Conservation (phyloP, 2,329 filamentous ascomycete species). For the Ophiostoma pallidulum region DNA sequence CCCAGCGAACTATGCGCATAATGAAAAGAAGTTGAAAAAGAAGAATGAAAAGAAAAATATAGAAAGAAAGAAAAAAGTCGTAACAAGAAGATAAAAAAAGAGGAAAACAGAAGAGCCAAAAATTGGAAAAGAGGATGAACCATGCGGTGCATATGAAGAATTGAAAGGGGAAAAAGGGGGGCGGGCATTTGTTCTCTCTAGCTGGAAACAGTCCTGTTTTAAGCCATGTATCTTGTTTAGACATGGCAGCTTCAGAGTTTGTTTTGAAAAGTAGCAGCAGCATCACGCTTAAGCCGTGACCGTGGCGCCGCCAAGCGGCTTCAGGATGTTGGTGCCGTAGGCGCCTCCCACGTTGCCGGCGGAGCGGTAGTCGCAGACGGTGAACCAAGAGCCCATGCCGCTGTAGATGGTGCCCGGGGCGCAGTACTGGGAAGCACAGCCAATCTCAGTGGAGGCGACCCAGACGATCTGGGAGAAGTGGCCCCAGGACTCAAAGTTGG, state of each 20-base stretch:
- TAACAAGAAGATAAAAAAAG: conserved; percentile 2
- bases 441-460: conserved; percentile 51
- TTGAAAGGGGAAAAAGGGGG: conserved; percentile 7
- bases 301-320: conserved; percentile 28
- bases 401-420: conserved; percentile 36
- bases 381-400: conserved; percentile 55
- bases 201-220: not conserved
- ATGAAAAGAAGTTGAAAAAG: not conserved
- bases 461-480: conserved; percentile 72
- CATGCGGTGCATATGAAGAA: conserved; percentile 4
- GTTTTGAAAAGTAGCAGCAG: not conserved
- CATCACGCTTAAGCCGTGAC: conserved; percentile 17
- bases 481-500: conserved; percentile 56
- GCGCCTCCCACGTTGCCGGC: conserved; percentile 45
- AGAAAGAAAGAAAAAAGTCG: conserved; percentile 2
- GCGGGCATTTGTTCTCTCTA: not conserved
- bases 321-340: conserved; percentile 41
- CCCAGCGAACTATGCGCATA: conserved; percentile 11
- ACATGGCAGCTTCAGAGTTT: not conserved
- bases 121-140: not conserved
- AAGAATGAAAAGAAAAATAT: not conserved
- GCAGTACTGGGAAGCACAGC: conserved; percentile 53
- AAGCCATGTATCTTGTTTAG: conserved; percentile 3
- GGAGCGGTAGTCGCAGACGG: conserved; percentile 79
- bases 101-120: conserved; percentile 2